These are phyloP conservation scores for Arctium lappa DNA, from an alignment of 129 eudicot genomes.

Conservation along the genomic window DNA sequence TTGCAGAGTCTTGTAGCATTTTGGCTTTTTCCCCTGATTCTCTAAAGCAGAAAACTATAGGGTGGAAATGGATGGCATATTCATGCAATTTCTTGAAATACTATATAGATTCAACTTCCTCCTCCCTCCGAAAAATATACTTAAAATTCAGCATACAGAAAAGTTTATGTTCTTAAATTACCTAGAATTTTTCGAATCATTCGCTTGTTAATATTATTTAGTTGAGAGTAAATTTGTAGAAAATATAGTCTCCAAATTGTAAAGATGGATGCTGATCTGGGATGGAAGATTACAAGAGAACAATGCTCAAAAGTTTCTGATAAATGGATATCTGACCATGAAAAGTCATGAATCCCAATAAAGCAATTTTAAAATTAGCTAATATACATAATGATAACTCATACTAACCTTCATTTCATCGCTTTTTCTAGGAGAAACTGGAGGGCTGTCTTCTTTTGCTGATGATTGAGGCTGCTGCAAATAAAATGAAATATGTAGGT, in stretches of 20 bases:
- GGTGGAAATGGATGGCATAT: too few relatives aligned
- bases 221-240: background rate
- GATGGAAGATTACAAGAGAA: background rate
- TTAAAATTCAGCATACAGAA: too few relatives aligned
- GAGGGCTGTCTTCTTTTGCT: slow-evolving; percentile 58
- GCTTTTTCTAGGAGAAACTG: slow-evolving; percentile 73
- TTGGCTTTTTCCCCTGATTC: too few relatives aligned
- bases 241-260: background rate
- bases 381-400: background rate
- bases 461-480: slow-evolving; percentile 45
- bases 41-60: too few relatives aligned
- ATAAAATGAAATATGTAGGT: background rate
- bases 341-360: background rate
- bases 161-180: too few relatives aligned
- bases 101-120: too few relatives aligned
- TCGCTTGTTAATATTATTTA: background rate
- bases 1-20: too few relatives aligned
- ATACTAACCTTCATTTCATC: slow-evolving; percentile 66
- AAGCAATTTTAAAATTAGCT: background rate
- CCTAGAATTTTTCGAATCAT: background rate
- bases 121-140: too few relatives aligned
- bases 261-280: background rate
- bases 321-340: background rate
- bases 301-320: background rate
- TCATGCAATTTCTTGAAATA: too few relatives aligned